Conservation (phyloP, 768 basidiomycete genomes). For the Calocybe indica region DNA sequence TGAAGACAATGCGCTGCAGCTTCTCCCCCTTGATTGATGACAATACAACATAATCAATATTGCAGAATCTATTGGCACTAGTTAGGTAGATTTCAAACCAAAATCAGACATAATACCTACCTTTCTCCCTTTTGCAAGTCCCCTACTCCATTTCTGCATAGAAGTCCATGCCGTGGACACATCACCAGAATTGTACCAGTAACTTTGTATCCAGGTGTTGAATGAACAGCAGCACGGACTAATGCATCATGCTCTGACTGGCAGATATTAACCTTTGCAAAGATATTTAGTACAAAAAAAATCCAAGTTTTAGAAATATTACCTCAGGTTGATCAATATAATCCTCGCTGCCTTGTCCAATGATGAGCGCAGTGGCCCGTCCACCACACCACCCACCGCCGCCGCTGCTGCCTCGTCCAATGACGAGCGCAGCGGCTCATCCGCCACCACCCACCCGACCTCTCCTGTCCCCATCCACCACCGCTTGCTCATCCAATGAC, state of each 20-base stretch:
- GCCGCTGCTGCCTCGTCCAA: too few relatives aligned
- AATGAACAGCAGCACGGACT: slow-evolving; percentile 4
- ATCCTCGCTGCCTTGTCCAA: neutral
- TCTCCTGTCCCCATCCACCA: too few relatives aligned
- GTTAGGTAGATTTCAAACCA: neutral
- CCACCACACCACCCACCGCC: too few relatives aligned
- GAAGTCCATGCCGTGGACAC: slow-evolving; percentile 12
- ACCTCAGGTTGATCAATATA: slow-evolving; percentile 8
- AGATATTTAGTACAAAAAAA: neutral
- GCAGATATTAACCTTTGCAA: slow-evolving; percentile 12
- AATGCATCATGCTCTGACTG: slow-evolving; percentile 11
- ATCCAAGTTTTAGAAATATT: neutral
- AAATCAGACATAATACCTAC: slow-evolving; percentile 3
- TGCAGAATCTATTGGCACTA: slow-evolving; percentile 7
- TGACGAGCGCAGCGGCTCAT: too few relatives aligned
- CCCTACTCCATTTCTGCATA: slow-evolving; percentile 11
- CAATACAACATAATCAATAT: slow-evolving; percentile 8
- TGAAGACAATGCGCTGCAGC: slow-evolving; percentile 2
- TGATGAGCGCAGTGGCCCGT: too few relatives aligned
- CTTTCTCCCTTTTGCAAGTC: slow-evolving; percentile 18
- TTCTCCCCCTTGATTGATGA: neutral
- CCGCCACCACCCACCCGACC: too few relatives aligned
- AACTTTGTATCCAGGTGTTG: slow-evolving; percentile 6
- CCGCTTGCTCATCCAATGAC: too few relatives aligned
- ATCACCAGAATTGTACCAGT: slow-evolving; percentile 4